Base-by-base conservation (phyloP, 129 eudicot species). In the Escallonia rubra region DNA sequence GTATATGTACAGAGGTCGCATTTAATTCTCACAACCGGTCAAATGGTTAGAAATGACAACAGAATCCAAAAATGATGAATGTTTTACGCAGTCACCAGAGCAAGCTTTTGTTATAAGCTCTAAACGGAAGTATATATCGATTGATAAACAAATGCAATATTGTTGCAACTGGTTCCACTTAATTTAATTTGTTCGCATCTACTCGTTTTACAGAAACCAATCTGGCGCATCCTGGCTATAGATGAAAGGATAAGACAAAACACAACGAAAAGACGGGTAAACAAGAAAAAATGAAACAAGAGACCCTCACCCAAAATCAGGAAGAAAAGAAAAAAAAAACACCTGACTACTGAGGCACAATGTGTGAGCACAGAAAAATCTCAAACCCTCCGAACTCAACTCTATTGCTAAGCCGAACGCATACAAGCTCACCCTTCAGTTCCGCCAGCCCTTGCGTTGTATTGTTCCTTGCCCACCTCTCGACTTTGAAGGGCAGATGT, bases 371-470 rank as follows among this genome's bases (percentile, higher is more conserved):
- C 75, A 65, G 12, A 7, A n/a, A 13, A 54, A 54, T 64, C 52
- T 49, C 40, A 63, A 52, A 61, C 79, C 72, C 75, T 70, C 16
- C 41, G 49, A 63, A 69, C 10, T 53, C 66, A 73, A n/a, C 11
- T 72, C 68, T 47, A 59, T 8, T 34, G 58, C 73, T 59, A 73
- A 42, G 68, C 74, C 58, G 57, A 43, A 50, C 74, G 51, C 61
- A 51, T 46, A 42, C 54, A 46, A 46, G 48, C 47, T 57, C 78
- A 67, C 66, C 72, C 63, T 10, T 66, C 13, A 44, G 48, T 58
- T 61, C 75, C 78, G 68, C 71, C 77, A 72, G 73, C 82, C 79
- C 74, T 59, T 13, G 79, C 65, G 57, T 61, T 11, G 38, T 65
- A 60, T 59, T 61, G 52, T 41, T 59, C 58, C 9, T 16, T n/a